Evolutionary conservation across 352 stramenopile genomes (phyloP), one percentile per base, ranked within the genome.

Genomic region (Globisporangium abappressorium): DNA sequence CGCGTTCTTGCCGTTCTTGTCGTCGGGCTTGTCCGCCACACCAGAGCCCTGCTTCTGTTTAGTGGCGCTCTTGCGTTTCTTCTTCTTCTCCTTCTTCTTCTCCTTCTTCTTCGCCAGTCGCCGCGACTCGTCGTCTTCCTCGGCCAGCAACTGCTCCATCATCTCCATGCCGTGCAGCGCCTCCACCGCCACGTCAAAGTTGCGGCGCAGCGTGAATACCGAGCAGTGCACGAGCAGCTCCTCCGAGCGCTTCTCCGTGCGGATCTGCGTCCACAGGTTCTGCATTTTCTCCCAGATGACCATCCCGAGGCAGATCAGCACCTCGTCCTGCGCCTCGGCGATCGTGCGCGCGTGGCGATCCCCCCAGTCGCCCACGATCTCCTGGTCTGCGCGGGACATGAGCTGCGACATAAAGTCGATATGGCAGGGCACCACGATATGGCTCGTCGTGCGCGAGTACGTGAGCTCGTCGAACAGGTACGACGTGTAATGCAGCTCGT

Each of bases 281-380:
- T 94, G 87, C 68, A 94, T 79, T 57, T 95, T 95, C 54, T 95
- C 87, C 87, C 87, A 95, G 67, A 95, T 93, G 36, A 95, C 84
- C 75, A 95, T 93, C 0, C 87, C 87, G 3, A 95, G 72, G 66
- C 87, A 95, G 46, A 91, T 92, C 26, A 95, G 79, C 59, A 95
- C 87, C 73, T 95, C 87, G 64, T 95, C 87, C 61, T 95, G 87
- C 14, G 87, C 87, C 62, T 95, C 87, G 0, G 87, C 84, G 66
- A 95, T 93, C 41, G 87, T 95, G 0, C 87, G 85, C 46, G 87
- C 87, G 53, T 95, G 87, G 3, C 87, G 84, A 54, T 95, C 87
- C 2, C 85, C 85, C 85, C 85, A 94, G 63, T 94, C 85, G 9
- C 87, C 82, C 0, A 94, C 84, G 43, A 94, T 78, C 66, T 95